Base-by-base conservation (phyloP, 441 rosid genomes). In the Bruguiera hainesii region DNA sequence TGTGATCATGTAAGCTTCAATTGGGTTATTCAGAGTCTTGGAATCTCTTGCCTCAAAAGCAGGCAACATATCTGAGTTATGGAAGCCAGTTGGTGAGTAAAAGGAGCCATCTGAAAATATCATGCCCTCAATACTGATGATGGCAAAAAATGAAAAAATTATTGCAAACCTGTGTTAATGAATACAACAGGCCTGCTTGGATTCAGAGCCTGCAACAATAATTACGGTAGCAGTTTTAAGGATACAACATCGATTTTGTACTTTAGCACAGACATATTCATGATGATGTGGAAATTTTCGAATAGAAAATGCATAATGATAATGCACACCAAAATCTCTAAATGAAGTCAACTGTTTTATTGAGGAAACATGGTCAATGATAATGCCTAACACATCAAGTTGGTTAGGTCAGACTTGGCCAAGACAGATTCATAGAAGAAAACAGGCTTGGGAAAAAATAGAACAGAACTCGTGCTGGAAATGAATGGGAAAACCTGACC, bases 1-100 rank as follows among this genome's bases (percentile, higher is more conserved):
- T 20, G 95, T 80, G 70, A 95, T 77, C 78, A 95, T 84, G 66
- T 71, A 76, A 76, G 98, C 99, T 82, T 95, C 99, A 20, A 72
- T 71, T 63, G 93, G 97, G 74, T 95, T 95, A 81, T 82, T 90
- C 74, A 89, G 75, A 21, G 93, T 78, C 78, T 82, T 86, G 67
- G 78, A 77, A 76, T 84, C 96, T 78, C 85, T 95, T 68, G 80
- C 79, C 79, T 90, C 99, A 64, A 83, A 85, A 70, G 89, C 97
- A 59, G 89, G 87, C 75, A 95, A 64, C 87, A 79, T 68, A 82
- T 95, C 99, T 95, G 71, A 25, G 63, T 65, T 55, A 48, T 23
- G 59, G 53, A 76, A 58, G 75, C 10, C 3, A 48, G 48, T 35
- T 13, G 48, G 67, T 63, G 65, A 75, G 60, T 71, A 60, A 60